These are phyloP conservation scores for Grigorovia yakushimaensis DNA, from an alignment of 805 yeast genomes.

Conservation along the genomic window DNA sequence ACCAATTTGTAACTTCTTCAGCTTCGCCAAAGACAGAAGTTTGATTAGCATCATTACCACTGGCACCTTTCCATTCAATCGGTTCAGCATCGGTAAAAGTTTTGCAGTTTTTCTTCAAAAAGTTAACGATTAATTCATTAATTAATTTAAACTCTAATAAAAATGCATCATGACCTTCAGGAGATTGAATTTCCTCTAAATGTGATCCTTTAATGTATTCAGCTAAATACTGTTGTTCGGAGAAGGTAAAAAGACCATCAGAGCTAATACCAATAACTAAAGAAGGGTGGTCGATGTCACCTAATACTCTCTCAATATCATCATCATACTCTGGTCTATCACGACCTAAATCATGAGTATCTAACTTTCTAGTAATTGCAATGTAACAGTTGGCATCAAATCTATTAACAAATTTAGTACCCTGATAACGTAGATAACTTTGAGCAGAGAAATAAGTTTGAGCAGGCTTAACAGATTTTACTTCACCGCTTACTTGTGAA, in stretches of 20 bases:
- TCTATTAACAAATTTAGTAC: slow-evolving; percentile 75
- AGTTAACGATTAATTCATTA: slow-evolving; percentile 58
- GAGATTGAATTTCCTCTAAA: slow-evolving; percentile 69
- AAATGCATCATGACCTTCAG: slow-evolving; percentile 97
- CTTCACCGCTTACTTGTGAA: slow-evolving; percentile 13
- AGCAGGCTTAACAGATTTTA: slow-evolving; percentile 24
- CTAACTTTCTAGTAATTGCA: slow-evolving; percentile 84
- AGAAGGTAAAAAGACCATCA: slow-evolving; percentile 85
- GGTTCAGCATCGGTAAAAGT: slow-evolving; percentile 42
- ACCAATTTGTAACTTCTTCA: slow-evolving; percentile 92
- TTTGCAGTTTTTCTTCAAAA: slow-evolving; percentile 47
- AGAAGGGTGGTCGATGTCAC: slow-evolving; percentile 59
- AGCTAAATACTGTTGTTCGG: slow-evolving; percentile 84
- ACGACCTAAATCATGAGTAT: slow-evolving; percentile 88
- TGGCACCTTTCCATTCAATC: slow-evolving; percentile 30
- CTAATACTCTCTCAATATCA: slow-evolving; percentile 39
- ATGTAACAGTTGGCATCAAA: slow-evolving; percentile 97
- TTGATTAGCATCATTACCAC: slow-evolving; percentile 35
- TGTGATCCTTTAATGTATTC: slow-evolving; percentile 58
- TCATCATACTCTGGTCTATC: slow-evolving; percentile 43
- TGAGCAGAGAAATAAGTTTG: slow-evolving; percentile 85
- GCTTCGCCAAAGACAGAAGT: slow-evolving; percentile 88
- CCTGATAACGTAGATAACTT: slow-evolving; percentile 88
- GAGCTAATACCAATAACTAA: slow-evolving; percentile 81
- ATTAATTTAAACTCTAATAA: slow-evolving; percentile 79